Base-by-base conservation (phyloP, 2,329 filamentous ascomycete genomes). In the Penicillium sp. region DNA sequence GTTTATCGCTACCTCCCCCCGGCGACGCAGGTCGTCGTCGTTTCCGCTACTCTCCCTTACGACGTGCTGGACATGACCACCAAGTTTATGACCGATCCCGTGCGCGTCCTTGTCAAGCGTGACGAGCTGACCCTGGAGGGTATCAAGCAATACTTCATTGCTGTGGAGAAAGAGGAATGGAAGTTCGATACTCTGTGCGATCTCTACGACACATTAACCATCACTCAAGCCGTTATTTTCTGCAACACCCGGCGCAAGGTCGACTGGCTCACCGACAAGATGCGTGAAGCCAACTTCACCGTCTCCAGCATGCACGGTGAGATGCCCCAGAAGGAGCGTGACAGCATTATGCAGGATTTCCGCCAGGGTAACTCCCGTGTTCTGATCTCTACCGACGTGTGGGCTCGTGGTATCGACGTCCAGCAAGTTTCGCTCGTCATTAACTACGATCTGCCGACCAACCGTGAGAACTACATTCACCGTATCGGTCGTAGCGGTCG, bases 331-430 rank as follows among this genome's bases (percentile, higher is more conserved):
- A 81, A 80, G 70, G 91, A 97, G 84, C 92, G 94, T 86, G 94
- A 97, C 78, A 84, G 96, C 73, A 99, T 99, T 79, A 99, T 99
- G 94, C 96, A 99, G 87, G 94, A 99, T 83, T 99, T 99, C 89
- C 91, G 94, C 71, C 96, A 92, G 65, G 94, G 94, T 65, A 97
- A 92, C 75, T 97, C 92, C 62, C 92, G 94, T 88, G 94, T 99
- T 66, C 84, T 99, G 72, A 99, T 99, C 72, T 91, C 94, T 78
- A 99, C 94, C 62, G 94, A 99, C 75, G 85, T 99, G 61, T 84
- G 97, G 76, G 94, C 94, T 75, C 93, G 94, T 89, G 94, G 94
- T 88, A 99, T 99, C 79, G 94, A 99, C 79, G 94, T 99, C 71
- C 94, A 99, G 84, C 94, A 99, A 82, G 94, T 99, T 58, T 97